Evolutionary conservation across 352 stramenopile genomes (phyloP), one percentile per base, ranked within the genome.

Genomic region (Phytophthora capsici): DNA sequence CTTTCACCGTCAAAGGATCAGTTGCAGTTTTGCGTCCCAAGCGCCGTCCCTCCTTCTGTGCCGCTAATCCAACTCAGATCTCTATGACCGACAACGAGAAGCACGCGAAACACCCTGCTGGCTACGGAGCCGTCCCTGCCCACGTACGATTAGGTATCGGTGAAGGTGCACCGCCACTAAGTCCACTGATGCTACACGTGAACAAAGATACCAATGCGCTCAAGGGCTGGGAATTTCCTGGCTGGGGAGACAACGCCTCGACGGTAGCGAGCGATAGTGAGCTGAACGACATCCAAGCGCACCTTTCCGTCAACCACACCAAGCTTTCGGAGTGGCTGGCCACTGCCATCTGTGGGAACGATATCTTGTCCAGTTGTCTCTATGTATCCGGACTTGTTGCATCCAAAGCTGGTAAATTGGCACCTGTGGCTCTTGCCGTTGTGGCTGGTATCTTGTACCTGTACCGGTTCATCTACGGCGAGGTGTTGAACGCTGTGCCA

Each of bases 311-410:
- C 54, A 66, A 91, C 59, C 84, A 95, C 75, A 67, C 85, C 10
- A 96, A 95, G 71, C 81, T 98, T 20, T 95, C 89, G 4, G 89
- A 98, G 80, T 97, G 93, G 84, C 73, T 96, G 49, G 93, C 95
- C 10, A 98, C 95, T 9, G 91, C 93, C 16, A 98, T 98, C 71
- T 98, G 91, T 57, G 95, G 95, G 16, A 98, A 98, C 72, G 95
- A 98, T 63, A 98, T 98, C 73, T 80, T 98, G 53, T 97, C 88
- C 50, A 98, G 90, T 69, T 97, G 87, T 41, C 86, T 98, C 32
- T 98, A 98, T 69, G 85, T 94, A 30, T 93, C 89, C 52, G 88
- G 86, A 0, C 75, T 95, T 10, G 88, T 95, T 36, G 85, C 89
- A 30, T 83, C 89, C 57, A 95, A 91, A 48, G 94, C 92, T 0